A percentile compares a stretch with the other conserved stretches of the same genome.
These are phyloP conservation scores for Plantago elongata DNA, from an alignment of 257 asterid genomes.

Conservation along the genomic window DNA sequence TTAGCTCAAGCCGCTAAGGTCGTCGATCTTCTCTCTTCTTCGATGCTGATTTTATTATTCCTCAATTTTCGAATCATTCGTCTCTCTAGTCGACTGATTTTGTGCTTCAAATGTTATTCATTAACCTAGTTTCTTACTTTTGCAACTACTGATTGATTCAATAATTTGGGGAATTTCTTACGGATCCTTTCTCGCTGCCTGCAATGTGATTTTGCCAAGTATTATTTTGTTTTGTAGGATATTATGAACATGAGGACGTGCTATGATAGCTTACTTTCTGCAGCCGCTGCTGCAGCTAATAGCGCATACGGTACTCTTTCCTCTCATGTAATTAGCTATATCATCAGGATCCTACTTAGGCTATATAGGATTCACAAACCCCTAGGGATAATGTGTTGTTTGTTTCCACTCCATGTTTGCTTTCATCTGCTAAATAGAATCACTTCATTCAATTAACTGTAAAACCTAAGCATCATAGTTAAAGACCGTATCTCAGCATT, in stretches of 20 bases:
- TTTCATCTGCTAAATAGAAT: conserved; percentile 16
- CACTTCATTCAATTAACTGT: not conserved
- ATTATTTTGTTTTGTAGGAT: conserved; percentile 48
- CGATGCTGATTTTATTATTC: conserved; percentile 2
- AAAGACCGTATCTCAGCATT: not conserved
- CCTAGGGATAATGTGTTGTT: not conserved
- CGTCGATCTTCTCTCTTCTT: conserved; percentile 27
- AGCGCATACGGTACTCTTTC: conserved; percentile 73
- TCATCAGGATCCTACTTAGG: no score
- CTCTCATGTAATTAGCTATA: not conserved
- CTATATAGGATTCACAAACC: no score
- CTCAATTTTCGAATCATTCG: not conserved
- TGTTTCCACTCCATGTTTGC: conserved; percentile 4
- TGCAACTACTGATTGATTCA: not conserved
- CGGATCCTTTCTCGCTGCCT: not conserved
- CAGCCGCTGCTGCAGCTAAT: conserved; percentile 94
- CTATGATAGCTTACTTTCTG: conserved; percentile 87
- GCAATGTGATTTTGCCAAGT: conserved; percentile 12
- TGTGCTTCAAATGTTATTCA: not conserved
- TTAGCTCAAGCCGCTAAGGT: conserved; percentile 58
- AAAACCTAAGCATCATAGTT: not conserved
- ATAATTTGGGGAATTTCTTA: conserved; percentile 8
- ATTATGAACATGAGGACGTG: conserved; percentile 90
- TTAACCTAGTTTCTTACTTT: no score
- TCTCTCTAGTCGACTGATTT: not conserved